A percentile compares a stretch with the other conserved stretches of the same genome.
These are phyloP conservation scores for Brassica cretica DNA, from an alignment of 345 rosid species.

Conservation along the genomic window DNA sequence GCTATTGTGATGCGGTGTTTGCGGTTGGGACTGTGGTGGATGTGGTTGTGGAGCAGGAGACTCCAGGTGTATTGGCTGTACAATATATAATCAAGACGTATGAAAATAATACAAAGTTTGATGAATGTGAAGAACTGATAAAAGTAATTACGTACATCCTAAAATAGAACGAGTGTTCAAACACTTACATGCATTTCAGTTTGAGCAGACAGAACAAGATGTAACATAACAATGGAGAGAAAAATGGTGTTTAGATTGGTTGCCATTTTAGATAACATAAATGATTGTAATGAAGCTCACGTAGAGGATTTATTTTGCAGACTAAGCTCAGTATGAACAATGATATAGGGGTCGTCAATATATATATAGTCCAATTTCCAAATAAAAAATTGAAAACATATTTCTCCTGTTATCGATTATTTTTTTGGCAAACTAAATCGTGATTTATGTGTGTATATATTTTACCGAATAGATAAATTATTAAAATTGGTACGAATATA, in stretches of 20 bases:
- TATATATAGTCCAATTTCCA: conserved; percentile 5
- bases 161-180: neutral
- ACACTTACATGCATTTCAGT: neutral
- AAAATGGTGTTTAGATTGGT: neutral
- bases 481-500: conserved; percentile 17
- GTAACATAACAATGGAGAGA: neutral
- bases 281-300: neutral
- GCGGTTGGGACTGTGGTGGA: neutral
- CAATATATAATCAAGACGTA: neutral
- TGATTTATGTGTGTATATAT: neutral
- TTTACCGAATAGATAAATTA: neutral
- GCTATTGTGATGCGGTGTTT: conserved; percentile 22
- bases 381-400: neutral
- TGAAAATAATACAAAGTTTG: neutral
- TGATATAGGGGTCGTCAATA: neutral
- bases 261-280: neutral
- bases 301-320: neutral
- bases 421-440: neutral
- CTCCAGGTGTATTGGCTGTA: conserved; percentile 16
- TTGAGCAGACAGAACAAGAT: neutral
- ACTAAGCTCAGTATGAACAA: neutral
- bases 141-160: neutral
- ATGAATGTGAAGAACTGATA: neutral
- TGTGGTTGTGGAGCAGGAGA: conserved; percentile 36
- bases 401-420: conserved; percentile 14